These are phyloP conservation scores for Calocybe gambosa DNA, from an alignment of 1,284 basidiomycete species.

Conservation along the genomic window DNA sequence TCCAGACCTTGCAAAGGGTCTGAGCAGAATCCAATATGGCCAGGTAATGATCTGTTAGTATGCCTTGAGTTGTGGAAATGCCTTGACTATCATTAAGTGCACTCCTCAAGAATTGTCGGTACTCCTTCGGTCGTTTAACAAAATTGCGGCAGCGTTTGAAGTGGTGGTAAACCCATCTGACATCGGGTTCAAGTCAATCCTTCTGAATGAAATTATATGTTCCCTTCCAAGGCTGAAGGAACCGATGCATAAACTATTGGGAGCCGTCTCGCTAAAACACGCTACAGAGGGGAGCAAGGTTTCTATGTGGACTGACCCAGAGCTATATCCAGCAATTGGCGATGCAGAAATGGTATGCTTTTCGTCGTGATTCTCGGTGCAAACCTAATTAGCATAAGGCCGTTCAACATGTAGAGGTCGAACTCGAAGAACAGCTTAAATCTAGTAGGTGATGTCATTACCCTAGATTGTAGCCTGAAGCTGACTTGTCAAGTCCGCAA, in stretches of 20 bases:
- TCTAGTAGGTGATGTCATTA: slow-evolving; percentile 37
- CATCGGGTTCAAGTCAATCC: slow-evolving; percentile 52
- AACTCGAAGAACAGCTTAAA: slow-evolving; percentile 74
- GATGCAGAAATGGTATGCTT: slow-evolving; percentile 31
- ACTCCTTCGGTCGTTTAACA: slow-evolving; percentile 73
- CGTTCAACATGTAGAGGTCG: slow-evolving; percentile 60
- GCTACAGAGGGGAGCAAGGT: slow-evolving; percentile 71
- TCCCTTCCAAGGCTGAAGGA: slow-evolving; percentile 62
- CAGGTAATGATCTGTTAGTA: slow-evolving; percentile 43
- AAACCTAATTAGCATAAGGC: slow-evolving; percentile 28
- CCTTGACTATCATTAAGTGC: slow-evolving; percentile 43
- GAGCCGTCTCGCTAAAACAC: slow-evolving; percentile 54
- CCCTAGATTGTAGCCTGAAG: slow-evolving; percentile 1
- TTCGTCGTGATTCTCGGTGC: background rate
- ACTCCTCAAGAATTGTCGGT: slow-evolving; percentile 80
- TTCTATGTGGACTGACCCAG: slow-evolving; percentile 67
- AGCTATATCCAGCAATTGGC: slow-evolving; percentile 65
- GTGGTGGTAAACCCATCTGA: slow-evolving; percentile 36
- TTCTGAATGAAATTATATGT: slow-evolving; percentile 71
- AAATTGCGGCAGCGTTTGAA: slow-evolving; percentile 66
- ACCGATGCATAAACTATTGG: slow-evolving; percentile 53
- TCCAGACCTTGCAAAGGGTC: slow-evolving; percentile 86
- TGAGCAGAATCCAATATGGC: slow-evolving; percentile 87
- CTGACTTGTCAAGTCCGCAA: slow-evolving; percentile 54
- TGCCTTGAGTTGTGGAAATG: background rate